These are phyloP conservation scores for Aspergillus texensis DNA, from an alignment of 2,329 filamentous ascomycete species.

Conservation along the genomic window DNA sequence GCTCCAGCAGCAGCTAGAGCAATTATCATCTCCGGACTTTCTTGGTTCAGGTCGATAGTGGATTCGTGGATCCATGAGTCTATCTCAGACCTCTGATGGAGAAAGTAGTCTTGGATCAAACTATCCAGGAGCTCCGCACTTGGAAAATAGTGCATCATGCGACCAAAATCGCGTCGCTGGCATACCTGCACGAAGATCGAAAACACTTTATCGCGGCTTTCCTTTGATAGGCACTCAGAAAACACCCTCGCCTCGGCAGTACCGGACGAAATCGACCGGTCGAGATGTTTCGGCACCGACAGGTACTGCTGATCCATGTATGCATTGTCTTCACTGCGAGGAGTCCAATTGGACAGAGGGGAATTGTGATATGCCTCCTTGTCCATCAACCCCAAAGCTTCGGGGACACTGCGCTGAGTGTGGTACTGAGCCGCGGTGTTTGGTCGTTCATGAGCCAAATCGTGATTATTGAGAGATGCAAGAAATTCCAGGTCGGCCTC, in stretches of 20 bases:
- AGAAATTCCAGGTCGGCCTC: neutral
- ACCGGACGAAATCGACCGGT: constrained; percentile 23
- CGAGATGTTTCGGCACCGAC: constrained; percentile 28
- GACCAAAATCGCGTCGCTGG: constrained; percentile 53
- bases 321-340: constrained; percentile 27
- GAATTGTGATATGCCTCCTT: constrained; percentile 33
- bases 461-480: neutral
- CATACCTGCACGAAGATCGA: constrained; percentile 65
- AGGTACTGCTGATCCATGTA: constrained; percentile 31
- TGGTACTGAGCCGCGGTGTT: neutral
- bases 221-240: constrained; percentile 26
- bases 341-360: constrained; percentile 33
- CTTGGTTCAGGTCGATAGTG: constrained; percentile 41
- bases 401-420: neutral
- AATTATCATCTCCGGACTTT: constrained; percentile 41
- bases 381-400: constrained; percentile 16
- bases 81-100: constrained; percentile 27
- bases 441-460: neutral
- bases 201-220: constrained; percentile 63
- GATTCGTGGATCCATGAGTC: constrained; percentile 49
- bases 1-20: constrained; percentile 43
- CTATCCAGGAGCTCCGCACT: constrained; percentile 44
- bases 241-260: constrained; percentile 23
- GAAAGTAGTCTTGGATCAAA: constrained; percentile 43
- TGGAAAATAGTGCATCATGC: constrained; percentile 52